These are phyloP conservation scores for Trichoderma sp. DNA, from an alignment of 2,329 filamentous ascomycete genomes.

Conservation along the genomic window DNA sequence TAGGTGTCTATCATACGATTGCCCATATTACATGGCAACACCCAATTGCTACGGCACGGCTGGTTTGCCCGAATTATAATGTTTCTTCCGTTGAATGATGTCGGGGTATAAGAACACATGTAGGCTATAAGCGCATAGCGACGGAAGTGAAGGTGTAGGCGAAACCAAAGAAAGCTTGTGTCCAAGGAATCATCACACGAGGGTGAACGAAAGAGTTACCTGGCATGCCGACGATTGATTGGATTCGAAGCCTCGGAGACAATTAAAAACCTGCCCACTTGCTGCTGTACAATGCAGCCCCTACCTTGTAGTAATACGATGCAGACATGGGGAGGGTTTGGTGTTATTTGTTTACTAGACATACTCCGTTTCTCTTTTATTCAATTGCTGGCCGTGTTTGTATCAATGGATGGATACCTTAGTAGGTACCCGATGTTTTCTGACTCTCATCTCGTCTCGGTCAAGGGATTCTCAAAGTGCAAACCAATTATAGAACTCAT, in stretches of 20 bases:
- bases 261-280: background rate
- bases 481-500: background rate
- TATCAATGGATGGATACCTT: background rate
- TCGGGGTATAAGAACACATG: background rate
- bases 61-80: background rate
- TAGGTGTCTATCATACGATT: background rate
- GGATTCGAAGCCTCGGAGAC: background rate
- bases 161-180: background rate
- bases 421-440: background rate
- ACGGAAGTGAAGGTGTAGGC: background rate
- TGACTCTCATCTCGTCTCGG: background rate
- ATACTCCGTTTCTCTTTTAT: background rate
- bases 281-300: background rate
- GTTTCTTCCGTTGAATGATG: background rate
- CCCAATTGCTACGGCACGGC: background rate
- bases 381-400: background rate
- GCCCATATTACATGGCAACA: background rate
- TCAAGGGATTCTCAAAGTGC: background rate
- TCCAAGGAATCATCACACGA: background rate
- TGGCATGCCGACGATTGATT: background rate
- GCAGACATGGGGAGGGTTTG: background rate
- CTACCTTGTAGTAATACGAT: background rate
- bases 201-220: background rate
- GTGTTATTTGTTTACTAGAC: background rate
- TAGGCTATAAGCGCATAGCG: conserved; percentile 10